These are phyloP conservation scores for Butyriboletus loyo DNA, from an alignment of 768 basidiomycete species.

Conservation along the genomic window DNA sequence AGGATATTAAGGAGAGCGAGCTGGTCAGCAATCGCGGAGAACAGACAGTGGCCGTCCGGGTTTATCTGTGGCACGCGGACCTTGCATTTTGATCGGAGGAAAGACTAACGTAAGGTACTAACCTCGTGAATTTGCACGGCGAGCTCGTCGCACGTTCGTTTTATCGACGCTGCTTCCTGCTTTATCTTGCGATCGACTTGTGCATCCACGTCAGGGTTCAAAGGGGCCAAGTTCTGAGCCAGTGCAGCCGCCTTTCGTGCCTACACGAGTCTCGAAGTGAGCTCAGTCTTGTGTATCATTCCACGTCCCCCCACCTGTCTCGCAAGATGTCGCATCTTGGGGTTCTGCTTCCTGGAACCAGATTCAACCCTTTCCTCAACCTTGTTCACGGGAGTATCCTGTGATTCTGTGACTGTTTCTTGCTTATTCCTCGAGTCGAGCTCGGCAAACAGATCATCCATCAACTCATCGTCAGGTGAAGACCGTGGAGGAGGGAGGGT, in stretches of 20 bases:
- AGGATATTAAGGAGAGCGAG: slow-evolving; percentile 70
- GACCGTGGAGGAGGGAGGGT: slow-evolving; percentile 27
- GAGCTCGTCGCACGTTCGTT: slow-evolving; percentile 60
- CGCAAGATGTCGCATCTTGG: slow-evolving; percentile 65
- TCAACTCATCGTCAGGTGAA: slow-evolving; percentile 49
- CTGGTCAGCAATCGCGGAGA: slow-evolving; percentile 92
- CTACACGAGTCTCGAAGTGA: slow-evolving; percentile 35
- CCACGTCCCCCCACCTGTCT: slow-evolving; percentile 54
- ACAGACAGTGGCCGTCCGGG: slow-evolving; percentile 96
- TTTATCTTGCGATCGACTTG: slow-evolving; percentile 60
- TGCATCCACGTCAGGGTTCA: slow-evolving; percentile 58
- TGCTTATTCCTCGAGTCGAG: slow-evolving; percentile 61
- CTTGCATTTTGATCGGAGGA: not conserved
- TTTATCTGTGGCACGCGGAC: slow-evolving; percentile 58
- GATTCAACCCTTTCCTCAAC: slow-evolving; percentile 16
- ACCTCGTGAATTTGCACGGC: slow-evolving; percentile 67
- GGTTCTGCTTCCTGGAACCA: slow-evolving; percentile 45
- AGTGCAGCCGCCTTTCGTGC: slow-evolving; percentile 69
- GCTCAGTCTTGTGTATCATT: not conserved
- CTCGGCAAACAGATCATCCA: slow-evolving; percentile 75
- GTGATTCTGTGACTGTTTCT: slow-evolving; percentile 47
- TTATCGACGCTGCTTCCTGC: slow-evolving; percentile 66
- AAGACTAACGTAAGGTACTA: slow-evolving; percentile 11
- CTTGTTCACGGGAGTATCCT: slow-evolving; percentile 33
- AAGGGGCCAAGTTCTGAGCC: slow-evolving; percentile 48